phyloP scores from a whole-genome alignment of 2,329 filamentous ascomycete genomes.

The Aschersonia sp. region DNA sequence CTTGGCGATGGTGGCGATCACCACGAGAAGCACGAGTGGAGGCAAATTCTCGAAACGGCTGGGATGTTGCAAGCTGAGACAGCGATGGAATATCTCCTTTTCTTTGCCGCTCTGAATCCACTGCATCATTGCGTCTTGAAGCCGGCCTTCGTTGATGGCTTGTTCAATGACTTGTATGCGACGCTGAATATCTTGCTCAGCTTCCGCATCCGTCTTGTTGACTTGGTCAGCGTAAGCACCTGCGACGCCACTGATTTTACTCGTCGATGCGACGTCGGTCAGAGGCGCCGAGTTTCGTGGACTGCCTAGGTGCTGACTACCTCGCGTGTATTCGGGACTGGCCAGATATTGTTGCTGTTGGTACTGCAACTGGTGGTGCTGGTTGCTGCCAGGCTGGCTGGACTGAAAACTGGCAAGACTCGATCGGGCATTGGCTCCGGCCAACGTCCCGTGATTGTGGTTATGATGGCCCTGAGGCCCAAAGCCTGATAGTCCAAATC shows the following conservation, averaged over 20 bases:
- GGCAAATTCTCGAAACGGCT: constrained; percentile 38
- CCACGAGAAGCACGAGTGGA: constrained; percentile 47
- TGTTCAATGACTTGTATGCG: constrained; percentile 45
- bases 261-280: constrained; percentile 13
- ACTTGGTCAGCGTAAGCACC: constrained; percentile 21
- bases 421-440: constrained; percentile 11
- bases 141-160: constrained; percentile 45
- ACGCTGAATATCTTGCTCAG: constrained; percentile 33
- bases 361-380: constrained; percentile 8
- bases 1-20: constrained; percentile 49
- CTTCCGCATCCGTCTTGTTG: constrained; percentile 18
- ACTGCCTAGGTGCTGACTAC: constrained; percentile 16
- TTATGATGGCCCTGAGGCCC: constrained; percentile 14
- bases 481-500: neutral
- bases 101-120: constrained; percentile 53
- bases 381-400: constrained; percentile 13
- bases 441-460: constrained; percentile 13
- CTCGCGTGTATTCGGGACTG: constrained; percentile 22
- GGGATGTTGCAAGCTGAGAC: constrained; percentile 21
- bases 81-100: constrained; percentile 44
- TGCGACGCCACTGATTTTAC: constrained; percentile 18
- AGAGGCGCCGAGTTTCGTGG: constrained; percentile 15
- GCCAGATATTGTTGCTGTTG: constrained; percentile 16
- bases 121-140: constrained; percentile 48
- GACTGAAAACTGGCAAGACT: constrained; percentile 18